A percentile compares a stretch with the other conserved stretches of the same genome.
phyloP scores from a whole-genome alignment of 129 eudicot genomes.

The Oenanthe sinensis region DNA sequence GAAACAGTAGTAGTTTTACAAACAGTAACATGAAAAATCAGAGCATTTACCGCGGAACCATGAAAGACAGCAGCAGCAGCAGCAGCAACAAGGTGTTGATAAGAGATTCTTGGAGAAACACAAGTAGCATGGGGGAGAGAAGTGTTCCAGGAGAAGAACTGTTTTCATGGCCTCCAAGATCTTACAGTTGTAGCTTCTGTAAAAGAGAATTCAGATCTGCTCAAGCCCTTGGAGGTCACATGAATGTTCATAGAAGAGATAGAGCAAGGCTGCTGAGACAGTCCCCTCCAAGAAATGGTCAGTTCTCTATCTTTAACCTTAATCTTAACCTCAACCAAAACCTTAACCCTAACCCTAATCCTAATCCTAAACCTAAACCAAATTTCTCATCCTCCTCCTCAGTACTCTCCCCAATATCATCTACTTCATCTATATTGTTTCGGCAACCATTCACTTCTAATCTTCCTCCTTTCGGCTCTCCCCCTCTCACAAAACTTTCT shows the following conservation, averaged over 20 bases:
- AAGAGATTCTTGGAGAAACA: slow-evolving; percentile 22
- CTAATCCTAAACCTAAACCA: slow-evolving; percentile 22
- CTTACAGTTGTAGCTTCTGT: slow-evolving; percentile 61
- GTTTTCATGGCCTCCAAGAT: slow-evolving; percentile 67
- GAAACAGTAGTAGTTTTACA: slow-evolving; percentile 3
- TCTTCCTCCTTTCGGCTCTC: slow-evolving; percentile 15
- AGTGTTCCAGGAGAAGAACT: slow-evolving; percentile 15
- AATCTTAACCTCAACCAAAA: slow-evolving; percentile 25
- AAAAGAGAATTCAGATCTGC: slow-evolving; percentile 67
- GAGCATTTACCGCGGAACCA: not conserved
- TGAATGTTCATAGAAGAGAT: slow-evolving; percentile 74
- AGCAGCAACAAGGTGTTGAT: slow-evolving; percentile 2
- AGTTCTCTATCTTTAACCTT: slow-evolving; percentile 22
- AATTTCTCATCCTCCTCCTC: slow-evolving; percentile 20
- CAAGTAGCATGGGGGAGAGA: not conserved
- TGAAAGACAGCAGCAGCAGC: slow-evolving; percentile 9
- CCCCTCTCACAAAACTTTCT: slow-evolving; percentile 13
- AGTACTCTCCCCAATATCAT: too few relatives aligned
- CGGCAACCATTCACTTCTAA: slow-evolving; percentile 16
- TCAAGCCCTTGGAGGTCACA: slow-evolving; percentile 82
- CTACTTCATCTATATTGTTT: slow-evolving; percentile 17
- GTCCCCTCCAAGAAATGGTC: slow-evolving; percentile 28
- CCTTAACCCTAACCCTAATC: slow-evolving; percentile 28
- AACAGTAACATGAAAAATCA: not conserved
- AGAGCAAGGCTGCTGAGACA: slow-evolving; percentile 51